Conservation (phyloP, 2,329 filamentous ascomycete genomes). For the Claviceps capensis region DNA sequence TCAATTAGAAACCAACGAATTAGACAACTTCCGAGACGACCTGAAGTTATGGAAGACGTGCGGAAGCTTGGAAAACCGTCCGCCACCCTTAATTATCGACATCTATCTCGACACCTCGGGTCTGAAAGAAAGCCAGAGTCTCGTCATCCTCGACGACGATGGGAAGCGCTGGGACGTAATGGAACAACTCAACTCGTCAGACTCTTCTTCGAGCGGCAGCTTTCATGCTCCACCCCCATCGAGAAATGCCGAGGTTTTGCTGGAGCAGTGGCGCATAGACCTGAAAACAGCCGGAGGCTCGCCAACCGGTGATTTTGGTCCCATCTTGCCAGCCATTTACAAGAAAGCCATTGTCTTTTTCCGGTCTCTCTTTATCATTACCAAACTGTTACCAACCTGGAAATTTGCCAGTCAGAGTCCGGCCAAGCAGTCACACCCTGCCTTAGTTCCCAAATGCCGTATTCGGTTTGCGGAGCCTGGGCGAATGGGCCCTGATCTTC, state of each 20-base stretch:
- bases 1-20: slow-evolving; percentile 87
- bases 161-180: slow-evolving; percentile 88
- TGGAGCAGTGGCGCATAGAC: slow-evolving; percentile 86
- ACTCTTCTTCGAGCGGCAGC: slow-evolving; percentile 33
- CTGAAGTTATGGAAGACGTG: slow-evolving; percentile 70
- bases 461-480: slow-evolving; percentile 50
- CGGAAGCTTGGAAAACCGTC: slow-evolving; percentile 62
- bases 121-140: slow-evolving; percentile 69
- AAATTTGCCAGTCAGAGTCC: slow-evolving; percentile 64
- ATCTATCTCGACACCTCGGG: slow-evolving; percentile 72
- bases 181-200: slow-evolving; percentile 60
- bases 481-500: slow-evolving; percentile 47
- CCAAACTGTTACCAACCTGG: slow-evolving; percentile 74
- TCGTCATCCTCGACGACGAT: slow-evolving; percentile 77
- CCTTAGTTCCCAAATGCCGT: slow-evolving; percentile 66
- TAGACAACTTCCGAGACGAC: slow-evolving; percentile 73
- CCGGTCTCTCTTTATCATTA: slow-evolving; percentile 70
- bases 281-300: slow-evolving; percentile 43
- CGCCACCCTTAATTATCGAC: slow-evolving; percentile 78
- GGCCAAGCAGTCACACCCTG: slow-evolving; percentile 53
- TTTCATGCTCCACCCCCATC: slow-evolving; percentile 25
- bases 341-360: slow-evolving; percentile 96
- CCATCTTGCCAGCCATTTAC: slow-evolving; percentile 71
- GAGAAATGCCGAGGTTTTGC: slow-evolving; percentile 57
- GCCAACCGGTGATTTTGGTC: slow-evolving; percentile 44